Conservation (phyloP, 2,329 filamentous ascomycete species). For the Teratosphaeriaceae sp. region DNA sequence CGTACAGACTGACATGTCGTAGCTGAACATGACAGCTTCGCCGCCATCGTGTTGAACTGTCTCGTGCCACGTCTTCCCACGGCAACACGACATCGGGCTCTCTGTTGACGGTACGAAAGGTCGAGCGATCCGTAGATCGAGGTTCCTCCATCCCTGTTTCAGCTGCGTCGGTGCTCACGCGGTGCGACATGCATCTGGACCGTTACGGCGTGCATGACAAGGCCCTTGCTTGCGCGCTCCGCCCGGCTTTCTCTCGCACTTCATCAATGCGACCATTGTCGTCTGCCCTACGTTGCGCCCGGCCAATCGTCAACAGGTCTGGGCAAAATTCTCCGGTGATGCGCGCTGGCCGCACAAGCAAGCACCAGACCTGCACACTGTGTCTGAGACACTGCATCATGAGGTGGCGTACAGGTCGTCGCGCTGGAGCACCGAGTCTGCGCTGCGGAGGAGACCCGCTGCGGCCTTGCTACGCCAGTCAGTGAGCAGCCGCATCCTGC, state of each 20-base stretch:
- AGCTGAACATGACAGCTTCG: constrained; percentile 1
- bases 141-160: constrained; percentile 11
- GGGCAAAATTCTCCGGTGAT: not conserved
- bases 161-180: constrained; percentile 10
- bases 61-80: constrained; percentile 9
- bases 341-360: not conserved
- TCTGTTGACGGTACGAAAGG: not conserved
- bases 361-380: not conserved
- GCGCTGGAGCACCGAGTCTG: constrained; percentile 2
- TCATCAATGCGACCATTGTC: not conserved
- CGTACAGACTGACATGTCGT: too few relatives aligned
- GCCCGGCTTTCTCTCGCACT: not conserved
- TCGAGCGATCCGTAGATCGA: not conserved
- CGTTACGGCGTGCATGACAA: constrained; percentile 8
- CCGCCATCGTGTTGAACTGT: constrained; percentile 1
- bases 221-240: constrained; percentile 3
- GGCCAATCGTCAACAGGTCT: not conserved
- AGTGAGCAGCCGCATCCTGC: constrained; percentile 8
- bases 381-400: constrained; percentile 8
- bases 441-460: constrained; percentile 2
- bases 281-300: not conserved
- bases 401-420: not conserved
- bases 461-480: constrained; percentile 6
- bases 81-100: constrained; percentile 1
- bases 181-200: constrained; percentile 16